Conservation (phyloP, 805 yeast species). For the Naumovozyma baii region DNA sequence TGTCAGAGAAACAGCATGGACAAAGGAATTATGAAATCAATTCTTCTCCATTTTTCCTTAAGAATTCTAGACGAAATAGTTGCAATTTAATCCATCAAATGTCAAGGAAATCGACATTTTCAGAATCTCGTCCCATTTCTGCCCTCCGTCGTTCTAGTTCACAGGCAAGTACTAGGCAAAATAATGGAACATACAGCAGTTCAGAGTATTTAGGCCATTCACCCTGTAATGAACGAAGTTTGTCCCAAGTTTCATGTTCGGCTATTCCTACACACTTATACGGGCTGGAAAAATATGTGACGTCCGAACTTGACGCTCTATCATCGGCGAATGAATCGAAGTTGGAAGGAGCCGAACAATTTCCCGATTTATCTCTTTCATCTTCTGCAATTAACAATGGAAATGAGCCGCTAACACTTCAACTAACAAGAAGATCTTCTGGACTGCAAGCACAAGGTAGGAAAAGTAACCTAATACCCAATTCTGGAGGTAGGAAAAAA, state of each 20-base stretch:
- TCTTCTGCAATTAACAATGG: background rate
- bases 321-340: constrained; percentile 6
- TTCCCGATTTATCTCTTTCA: too few species aligned
- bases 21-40: background rate
- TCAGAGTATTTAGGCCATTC: background rate
- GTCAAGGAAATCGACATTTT: constrained; percentile 3
- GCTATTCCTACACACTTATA: constrained; percentile 23
- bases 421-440: background rate
- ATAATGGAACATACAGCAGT: too few species aligned
- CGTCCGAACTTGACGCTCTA: constrained; percentile 21
- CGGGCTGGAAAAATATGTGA: constrained; percentile 23
- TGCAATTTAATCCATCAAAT: constrained; percentile 6
- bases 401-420: background rate
- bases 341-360: background rate
- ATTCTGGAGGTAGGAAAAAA: constrained; percentile 9
- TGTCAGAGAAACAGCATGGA: background rate
- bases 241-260: constrained; percentile 13
- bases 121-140: background rate
- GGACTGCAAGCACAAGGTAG: background rate
- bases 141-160: too few species aligned
- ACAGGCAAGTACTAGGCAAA: background rate
- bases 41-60: constrained; percentile 1
- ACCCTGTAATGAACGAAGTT: background rate
- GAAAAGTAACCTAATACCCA: background rate
- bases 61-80: constrained; percentile 7